phyloP scores from a whole-genome alignment of 2,329 filamentous ascomycete species.

The Phaeosphaeria sp. region DNA sequence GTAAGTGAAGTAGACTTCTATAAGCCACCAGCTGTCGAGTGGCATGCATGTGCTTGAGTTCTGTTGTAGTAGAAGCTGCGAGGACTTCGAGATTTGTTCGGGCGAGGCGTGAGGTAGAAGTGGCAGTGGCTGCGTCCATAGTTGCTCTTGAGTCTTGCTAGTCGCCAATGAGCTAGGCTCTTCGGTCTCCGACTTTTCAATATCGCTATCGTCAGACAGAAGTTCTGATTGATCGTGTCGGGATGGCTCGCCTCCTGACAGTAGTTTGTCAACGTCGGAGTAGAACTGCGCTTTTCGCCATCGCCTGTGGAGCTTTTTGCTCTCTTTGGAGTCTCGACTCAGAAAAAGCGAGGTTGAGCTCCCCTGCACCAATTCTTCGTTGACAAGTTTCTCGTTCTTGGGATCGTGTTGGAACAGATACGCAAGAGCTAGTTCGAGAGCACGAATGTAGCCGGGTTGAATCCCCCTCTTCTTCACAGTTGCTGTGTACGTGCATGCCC shows the following conservation, averaged over 20 bases:
- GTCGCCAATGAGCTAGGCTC: slow-evolving; percentile 7
- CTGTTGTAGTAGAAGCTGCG: slow-evolving; percentile 20
- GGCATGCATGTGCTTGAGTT: slow-evolving; percentile 50
- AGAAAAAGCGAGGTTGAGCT: slow-evolving; percentile 58
- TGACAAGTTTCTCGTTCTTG: slow-evolving; percentile 65
- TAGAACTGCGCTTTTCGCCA: slow-evolving; percentile 71
- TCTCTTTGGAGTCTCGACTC: slow-evolving; percentile 60
- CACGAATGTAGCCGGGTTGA: slow-evolving; percentile 80
- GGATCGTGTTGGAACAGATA: slow-evolving; percentile 70
- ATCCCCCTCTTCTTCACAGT: slow-evolving; percentile 79
- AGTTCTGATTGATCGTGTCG: slow-evolving; percentile 23
- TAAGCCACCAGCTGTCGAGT: slow-evolving; percentile 63
- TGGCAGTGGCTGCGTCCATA: neutral
- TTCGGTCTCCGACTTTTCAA: slow-evolving; percentile 35
- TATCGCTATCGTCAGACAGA: slow-evolving; percentile 30
- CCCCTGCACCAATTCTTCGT: slow-evolving; percentile 59
- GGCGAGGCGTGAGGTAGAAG: neutral
- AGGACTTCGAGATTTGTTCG: neutral
- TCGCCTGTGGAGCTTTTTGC: slow-evolving; percentile 64
- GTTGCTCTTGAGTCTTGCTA: slow-evolving; percentile 8
- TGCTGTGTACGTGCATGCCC: slow-evolving; percentile 74
- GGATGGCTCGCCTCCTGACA: slow-evolving; percentile 57
- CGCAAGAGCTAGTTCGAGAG: slow-evolving; percentile 72
- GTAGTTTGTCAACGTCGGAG: slow-evolving; percentile 67
- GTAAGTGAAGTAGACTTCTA: slow-evolving; percentile 78